Percentiles rank a stretch among this genome's conserved stretches.
These are phyloP conservation scores for Kodamaea leandrae DNA, from an alignment of 805 yeast genomes.

Conservation along the genomic window DNA sequence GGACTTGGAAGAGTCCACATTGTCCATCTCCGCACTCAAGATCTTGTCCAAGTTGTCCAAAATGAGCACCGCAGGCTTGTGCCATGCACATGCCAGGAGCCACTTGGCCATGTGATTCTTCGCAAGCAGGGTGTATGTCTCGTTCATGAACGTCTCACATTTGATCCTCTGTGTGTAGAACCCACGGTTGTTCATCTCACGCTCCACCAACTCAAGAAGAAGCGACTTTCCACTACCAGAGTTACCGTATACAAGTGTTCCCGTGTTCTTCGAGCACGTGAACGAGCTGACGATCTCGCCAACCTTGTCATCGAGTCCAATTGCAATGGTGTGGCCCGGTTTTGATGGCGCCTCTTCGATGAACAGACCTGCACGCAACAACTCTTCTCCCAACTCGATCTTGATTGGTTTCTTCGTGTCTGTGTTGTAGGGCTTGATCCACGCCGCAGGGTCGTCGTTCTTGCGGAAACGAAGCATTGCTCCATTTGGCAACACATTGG, in stretches of 20 bases:
- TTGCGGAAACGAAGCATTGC: constrained; percentile 53
- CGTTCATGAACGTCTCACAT: constrained; percentile 58
- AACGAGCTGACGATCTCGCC: constrained; percentile 39
- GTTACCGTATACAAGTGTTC: constrained; percentile 66
- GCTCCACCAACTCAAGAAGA: constrained; percentile 42
- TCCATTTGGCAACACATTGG: constrained; percentile 53
- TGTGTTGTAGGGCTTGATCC: constrained; percentile 40
- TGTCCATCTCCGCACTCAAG: constrained; percentile 61
- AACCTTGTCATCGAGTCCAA: constrained; percentile 56
- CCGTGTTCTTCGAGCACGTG: constrained; percentile 44
- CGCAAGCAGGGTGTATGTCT: constrained; percentile 46
- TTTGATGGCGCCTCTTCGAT: constrained; percentile 13
- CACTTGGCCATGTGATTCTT: constrained; percentile 42
- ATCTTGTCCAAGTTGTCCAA: constrained; percentile 77
- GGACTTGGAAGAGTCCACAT: constrained; percentile 56
- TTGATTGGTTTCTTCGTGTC: constrained; percentile 24
- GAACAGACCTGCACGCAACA: constrained; percentile 45
- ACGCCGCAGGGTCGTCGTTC: constrained; percentile 41
- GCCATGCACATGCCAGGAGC: constrained; percentile 63
- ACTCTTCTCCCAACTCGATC: constrained; percentile 52
- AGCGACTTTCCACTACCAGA: constrained; percentile 82
- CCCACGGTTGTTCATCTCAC: constrained; percentile 39
- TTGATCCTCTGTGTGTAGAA: constrained; percentile 46
- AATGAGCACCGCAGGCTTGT: constrained; percentile 69
- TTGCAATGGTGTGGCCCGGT: constrained; percentile 26